These are phyloP conservation scores for Sanguinoderma infundibulare DNA, from an alignment of 1,284 basidiomycete species.

Conservation along the genomic window DNA sequence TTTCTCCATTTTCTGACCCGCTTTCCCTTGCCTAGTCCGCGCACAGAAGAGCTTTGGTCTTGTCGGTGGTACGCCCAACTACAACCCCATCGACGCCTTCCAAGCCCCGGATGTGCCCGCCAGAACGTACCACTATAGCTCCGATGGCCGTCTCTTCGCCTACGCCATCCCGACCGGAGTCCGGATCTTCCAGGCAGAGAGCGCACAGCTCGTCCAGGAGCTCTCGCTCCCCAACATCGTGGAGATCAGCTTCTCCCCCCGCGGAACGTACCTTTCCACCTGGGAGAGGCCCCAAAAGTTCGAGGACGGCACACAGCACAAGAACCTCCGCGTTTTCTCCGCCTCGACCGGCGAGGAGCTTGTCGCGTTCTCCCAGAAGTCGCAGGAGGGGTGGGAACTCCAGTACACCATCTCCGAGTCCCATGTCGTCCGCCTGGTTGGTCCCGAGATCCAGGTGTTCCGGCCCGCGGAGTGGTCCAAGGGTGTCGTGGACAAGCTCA, in stretches of 20 bases:
- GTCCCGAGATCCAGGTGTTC: slow-evolving; percentile 89
- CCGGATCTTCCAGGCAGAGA: slow-evolving; percentile 78
- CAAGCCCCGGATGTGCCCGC: slow-evolving; percentile 69
- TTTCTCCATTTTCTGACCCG: slow-evolving; percentile 21
- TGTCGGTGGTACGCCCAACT: slow-evolving; percentile 82
- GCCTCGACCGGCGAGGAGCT: slow-evolving; percentile 83
- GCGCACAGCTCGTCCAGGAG: slow-evolving; percentile 72
- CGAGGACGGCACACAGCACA: slow-evolving; percentile 84
- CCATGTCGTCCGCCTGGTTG: slow-evolving; percentile 84
- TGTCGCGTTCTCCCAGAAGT: slow-evolving; percentile 83
- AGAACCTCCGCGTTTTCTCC: slow-evolving; percentile 88
- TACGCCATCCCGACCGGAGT: slow-evolving; percentile 83
- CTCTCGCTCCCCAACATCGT: slow-evolving; percentile 74
- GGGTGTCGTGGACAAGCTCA: slow-evolving; percentile 82
- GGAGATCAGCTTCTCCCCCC: slow-evolving; percentile 91
- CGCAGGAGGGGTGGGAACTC: slow-evolving; percentile 84
- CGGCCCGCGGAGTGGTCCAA: slow-evolving; percentile 78
- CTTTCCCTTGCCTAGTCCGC: slow-evolving; percentile 60
- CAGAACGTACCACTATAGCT: slow-evolving; percentile 84
- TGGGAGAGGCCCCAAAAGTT: slow-evolving; percentile 91
- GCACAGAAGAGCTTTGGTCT: slow-evolving; percentile 93
- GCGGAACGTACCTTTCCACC: slow-evolving; percentile 90
- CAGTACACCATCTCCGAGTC: slow-evolving; percentile 93
- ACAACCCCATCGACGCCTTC: slow-evolving; percentile 71
- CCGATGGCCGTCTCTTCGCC: slow-evolving; percentile 87